Conservation (phyloP, 2,329 filamentous ascomycete species). For the Metarhizium robertsii region DNA sequence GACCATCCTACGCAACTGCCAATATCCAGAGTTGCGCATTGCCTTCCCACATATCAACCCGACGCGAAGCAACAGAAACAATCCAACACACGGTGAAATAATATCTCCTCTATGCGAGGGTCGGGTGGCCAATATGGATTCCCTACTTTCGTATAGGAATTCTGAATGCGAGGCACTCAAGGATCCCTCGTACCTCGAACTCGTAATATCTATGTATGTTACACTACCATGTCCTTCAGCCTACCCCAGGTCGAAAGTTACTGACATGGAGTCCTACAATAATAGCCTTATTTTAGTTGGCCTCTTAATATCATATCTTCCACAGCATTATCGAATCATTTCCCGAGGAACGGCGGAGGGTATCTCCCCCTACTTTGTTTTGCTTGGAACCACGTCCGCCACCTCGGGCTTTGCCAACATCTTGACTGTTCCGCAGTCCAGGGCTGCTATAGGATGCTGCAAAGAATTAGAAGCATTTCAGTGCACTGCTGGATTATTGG, state of each 20-base stretch:
- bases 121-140: background rate
- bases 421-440: constrained; percentile 72
- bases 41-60: background rate
- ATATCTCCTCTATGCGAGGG: background rate
- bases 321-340: constrained; percentile 90
- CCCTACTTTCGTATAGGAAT: background rate
- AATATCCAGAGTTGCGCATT: background rate
- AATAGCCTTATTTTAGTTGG: constrained; percentile 68
- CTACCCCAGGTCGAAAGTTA: background rate
- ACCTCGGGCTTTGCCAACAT: constrained; percentile 91
- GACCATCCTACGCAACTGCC: background rate
- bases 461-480: constrained; percentile 70
- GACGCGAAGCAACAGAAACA: background rate
- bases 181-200: constrained; percentile 43
- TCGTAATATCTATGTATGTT: constrained; percentile 45
- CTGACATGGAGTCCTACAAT: background rate
- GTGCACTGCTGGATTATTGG: constrained; percentile 76
- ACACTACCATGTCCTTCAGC: constrained; percentile 9
- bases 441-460: constrained; percentile 79
- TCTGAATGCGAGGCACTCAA: constrained; percentile 39
- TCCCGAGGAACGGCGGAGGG: constrained; percentile 78
- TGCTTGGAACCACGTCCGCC: constrained; percentile 85
- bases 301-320: constrained; percentile 86
- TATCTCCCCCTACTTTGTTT: constrained; percentile 89
- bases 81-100: background rate